phyloP scores from a whole-genome alignment of 164 flowering plant species.

The Piper longum region DNA sequence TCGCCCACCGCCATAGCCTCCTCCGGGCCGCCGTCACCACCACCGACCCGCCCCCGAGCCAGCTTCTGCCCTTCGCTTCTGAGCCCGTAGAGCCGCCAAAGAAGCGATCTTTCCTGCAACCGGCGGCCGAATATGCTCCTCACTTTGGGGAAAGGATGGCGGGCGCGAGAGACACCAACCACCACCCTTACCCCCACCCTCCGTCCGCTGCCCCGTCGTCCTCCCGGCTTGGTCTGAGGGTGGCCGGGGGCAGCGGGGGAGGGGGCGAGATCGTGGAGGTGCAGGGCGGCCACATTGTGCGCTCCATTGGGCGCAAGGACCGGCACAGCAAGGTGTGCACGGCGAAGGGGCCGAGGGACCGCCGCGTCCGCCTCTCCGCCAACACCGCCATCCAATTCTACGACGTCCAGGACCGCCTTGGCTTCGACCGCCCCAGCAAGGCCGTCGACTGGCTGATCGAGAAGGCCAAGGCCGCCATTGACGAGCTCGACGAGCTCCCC shows the following conservation, averaged over 20 bases:
- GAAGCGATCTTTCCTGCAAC: conserved; percentile 36
- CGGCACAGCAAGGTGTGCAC: conserved; percentile 44
- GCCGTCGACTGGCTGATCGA: conserved; percentile 47
- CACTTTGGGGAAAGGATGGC: neutral
- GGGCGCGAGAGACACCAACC: neutral
- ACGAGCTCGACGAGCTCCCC: conserved; percentile 29
- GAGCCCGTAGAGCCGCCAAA: conserved; percentile 16
- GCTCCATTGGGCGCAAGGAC: conserved; percentile 35
- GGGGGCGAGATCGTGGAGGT: conserved; percentile 46
- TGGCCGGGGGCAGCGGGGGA: neutral
- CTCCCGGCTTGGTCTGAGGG: conserved; percentile 38
- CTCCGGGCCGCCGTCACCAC: conserved; percentile 7
- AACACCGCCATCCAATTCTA: conserved; percentile 42
- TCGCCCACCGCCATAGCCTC: conserved; percentile 17
- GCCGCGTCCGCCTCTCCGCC: conserved; percentile 35
- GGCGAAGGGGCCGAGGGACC: conserved; percentile 37
- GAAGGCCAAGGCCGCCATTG: conserved; percentile 34
- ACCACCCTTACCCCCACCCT: neutral
- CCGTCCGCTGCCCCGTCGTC: conserved; percentile 3
- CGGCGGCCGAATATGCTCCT: conserved; percentile 3
- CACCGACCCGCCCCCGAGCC: too few relatives aligned
- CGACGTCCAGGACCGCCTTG: conserved; percentile 39
- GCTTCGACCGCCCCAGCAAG: conserved; percentile 39
- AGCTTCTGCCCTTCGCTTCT: neutral
- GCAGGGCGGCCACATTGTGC: conserved; percentile 40